Evolutionary conservation across 805 yeast species (phyloP), one percentile per base, ranked within the genome.

Genomic region (Candida broadrunensis): DNA sequence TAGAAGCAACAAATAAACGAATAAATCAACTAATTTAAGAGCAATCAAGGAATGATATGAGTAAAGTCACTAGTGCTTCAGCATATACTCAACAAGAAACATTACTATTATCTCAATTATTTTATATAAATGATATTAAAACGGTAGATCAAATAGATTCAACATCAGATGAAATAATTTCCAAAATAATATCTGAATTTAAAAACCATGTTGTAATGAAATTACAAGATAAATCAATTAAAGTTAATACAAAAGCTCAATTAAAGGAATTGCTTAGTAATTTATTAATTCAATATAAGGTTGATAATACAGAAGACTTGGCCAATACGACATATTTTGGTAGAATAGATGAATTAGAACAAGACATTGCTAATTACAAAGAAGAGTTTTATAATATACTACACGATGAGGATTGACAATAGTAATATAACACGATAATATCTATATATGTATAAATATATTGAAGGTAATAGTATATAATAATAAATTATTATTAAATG

Each of bases 21-120:
- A n/a, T n/a, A n/a, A n/a, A n/a, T n/a, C n/a, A n/a, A n/a, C n/a
- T n/a, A n/a, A n/a, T n/a, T n/a, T n/a, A n/a, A n/a, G n/a, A n/a
- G n/a, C n/a, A n/a, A n/a, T n/a, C n/a, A n/a, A n/a, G 24, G 24
- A 9, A 21, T 21, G 24, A 26, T 26, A 29, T 29, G 32, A 29
- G 18, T 29, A 29, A 29, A 29, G 18, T 29, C 5, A 38, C 42
- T 5, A 21, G 30, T 33, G 32, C 42, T 16, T 41, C 26, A 8
- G 15, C 21, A n/a, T 55, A 53, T 30, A 44, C 30, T 23, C 52
- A 52, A 37, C 48, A 68, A 38, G 73, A 67, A 42, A 50, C 66
- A 9, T 60, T 70, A 20, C 56, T 70, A 17, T 41, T 69, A 13
- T 48, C 67, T 1, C 75, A 70, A 49, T 50, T 70, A 6, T 54